Conservation (phyloP, 2,329 filamentous ascomycete genomes). For the Pseudogymnoascus sp. region DNA sequence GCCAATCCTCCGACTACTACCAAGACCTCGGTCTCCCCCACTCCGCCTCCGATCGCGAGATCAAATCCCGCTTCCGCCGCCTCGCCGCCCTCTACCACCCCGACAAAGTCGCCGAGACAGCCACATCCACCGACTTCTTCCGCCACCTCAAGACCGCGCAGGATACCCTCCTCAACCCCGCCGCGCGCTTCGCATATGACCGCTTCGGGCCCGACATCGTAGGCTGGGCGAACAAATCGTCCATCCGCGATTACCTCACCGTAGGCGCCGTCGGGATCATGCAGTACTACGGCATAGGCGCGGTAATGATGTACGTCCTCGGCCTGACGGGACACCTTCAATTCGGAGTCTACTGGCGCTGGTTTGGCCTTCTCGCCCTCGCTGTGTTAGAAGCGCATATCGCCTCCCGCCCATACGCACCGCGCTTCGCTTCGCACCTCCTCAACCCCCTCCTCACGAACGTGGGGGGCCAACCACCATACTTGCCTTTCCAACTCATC, state of each 20-base stretch:
- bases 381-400: conserved; percentile 52
- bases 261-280: conserved; percentile 56
- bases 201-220: conserved; percentile 72
- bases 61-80: conserved; percentile 80
- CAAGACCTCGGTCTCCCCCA: conserved; percentile 65
- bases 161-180: conserved; percentile 73
- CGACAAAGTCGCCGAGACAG: conserved; percentile 56
- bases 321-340: conserved; percentile 62
- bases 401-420: conserved; percentile 49
- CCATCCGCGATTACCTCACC: conserved; percentile 66
- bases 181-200: conserved; percentile 80
- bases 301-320: conserved; percentile 53
- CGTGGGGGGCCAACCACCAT: conserved; percentile 47
- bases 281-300: conserved; percentile 56
- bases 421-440: conserved; percentile 37
- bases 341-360: conserved; percentile 60
- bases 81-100: conserved; percentile 70
- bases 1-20: conserved; percentile 70
- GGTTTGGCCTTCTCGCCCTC: conserved; percentile 50
- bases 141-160: conserved; percentile 76
- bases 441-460: conserved; percentile 40
- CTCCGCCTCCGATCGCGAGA: conserved; percentile 62
- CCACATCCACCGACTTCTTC: conserved; percentile 50
- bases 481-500: conserved; percentile 81
- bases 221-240: conserved; percentile 59